Base-by-base conservation (phyloP, 345 rosid genomes). In the Viola odorata region DNA sequence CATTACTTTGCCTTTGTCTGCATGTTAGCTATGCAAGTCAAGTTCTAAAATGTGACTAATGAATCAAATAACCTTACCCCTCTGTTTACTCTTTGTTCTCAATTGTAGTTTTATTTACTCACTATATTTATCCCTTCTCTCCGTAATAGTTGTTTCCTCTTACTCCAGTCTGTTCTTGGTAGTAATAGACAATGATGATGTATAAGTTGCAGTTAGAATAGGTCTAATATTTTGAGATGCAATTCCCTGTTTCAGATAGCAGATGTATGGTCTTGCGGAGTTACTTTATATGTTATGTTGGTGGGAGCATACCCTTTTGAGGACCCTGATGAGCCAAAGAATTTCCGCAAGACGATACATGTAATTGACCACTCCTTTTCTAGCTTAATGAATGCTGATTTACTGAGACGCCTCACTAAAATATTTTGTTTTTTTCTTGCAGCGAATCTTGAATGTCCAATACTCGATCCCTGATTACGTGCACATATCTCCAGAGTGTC, bases 231-330 rank as follows among this genome's bases (percentile, higher is more conserved):
- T 58, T 53, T 66, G 41, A 11, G 45, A 45, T 6, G 11, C 10
- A 16, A 39, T 55, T 58, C 38, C 37, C 5, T 55, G 56, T 50
- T 60, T 53, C 89, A 89, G 99, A 77, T 91, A 78, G 99, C 99
- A 14, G 99, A 94, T 76, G 99, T 94, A 39, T 95, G 99, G 97
- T 95, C 99, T 16, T 95, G 99, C 67, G 97, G 99, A 12, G 99
- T 95, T 56, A 95, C 99, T 60, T 64, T 95, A 53, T 95, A 86
- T 47, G 99, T 95, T 10, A 95, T 95, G 99, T 70, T 91, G 63
- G 99, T 91, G 55, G 99, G 99, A 77, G 92, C 97, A 11, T 95
- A 91, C 74, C 99, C 99, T 60, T 95, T 95, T 3, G 99, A 95
- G 82, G 97, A 91, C 69, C 97, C 99, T 1, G 95, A 85, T 12